Evolutionary conservation across 163 green algal species (phyloP).

Genomic region (Smithsoniella earleae): DNA sequence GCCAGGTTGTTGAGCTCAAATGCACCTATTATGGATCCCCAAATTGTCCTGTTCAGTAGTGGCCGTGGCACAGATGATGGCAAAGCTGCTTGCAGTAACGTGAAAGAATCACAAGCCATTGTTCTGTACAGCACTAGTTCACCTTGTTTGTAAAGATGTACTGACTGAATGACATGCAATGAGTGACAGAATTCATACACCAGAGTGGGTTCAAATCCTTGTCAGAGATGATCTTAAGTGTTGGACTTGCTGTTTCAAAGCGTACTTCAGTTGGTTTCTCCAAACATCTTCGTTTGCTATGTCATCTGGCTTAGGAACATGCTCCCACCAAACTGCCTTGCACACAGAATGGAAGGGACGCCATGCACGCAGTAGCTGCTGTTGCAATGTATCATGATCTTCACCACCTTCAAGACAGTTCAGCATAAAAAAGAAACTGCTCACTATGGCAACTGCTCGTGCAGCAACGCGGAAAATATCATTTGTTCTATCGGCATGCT

Average conservation of each 20-base stretch:
- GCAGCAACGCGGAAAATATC: constrained; percentile 77
- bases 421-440: not conserved
- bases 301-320: constrained; percentile 57
- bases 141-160: not conserved
- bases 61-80: not conserved
- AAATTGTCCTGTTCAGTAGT: constrained; percentile 46
- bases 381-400: not conserved
- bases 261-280: constrained; percentile 45
- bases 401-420: not conserved
- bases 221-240: not conserved
- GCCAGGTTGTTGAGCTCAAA: constrained; percentile 94
- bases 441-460: constrained; percentile 40
- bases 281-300: constrained; percentile 55
- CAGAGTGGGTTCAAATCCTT: not conserved
- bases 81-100: constrained; percentile 42
- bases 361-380: constrained; percentile 44
- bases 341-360: constrained; percentile 54
- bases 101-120: constrained; percentile 61
- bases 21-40: constrained; percentile 75
- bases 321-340: constrained; percentile 81
- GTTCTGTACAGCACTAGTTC: constrained; percentile 33
- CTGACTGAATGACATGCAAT: not conserved
- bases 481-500: constrained; percentile 68
- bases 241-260: not conserved
- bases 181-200: not conserved